Percentiles rank a stretch among this genome's conserved stretches.
These are phyloP conservation scores for Alnus rubra DNA, from an alignment of 306 rosid species.

Conservation along the genomic window DNA sequence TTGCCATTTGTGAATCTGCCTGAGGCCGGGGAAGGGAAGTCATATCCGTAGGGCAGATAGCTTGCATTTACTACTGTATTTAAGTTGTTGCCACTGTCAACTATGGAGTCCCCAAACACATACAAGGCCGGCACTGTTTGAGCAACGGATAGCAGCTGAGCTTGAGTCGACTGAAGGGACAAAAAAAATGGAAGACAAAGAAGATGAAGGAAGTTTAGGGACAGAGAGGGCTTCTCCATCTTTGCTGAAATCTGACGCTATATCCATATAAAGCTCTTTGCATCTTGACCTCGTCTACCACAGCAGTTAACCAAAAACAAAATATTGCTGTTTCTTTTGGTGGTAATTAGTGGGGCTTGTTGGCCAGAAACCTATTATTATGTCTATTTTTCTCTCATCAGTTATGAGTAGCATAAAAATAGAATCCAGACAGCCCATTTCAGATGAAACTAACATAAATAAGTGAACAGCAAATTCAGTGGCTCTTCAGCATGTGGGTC, in stretches of 20 bases:
- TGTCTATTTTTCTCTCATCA: too few species aligned
- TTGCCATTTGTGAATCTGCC: constrained; percentile 7
- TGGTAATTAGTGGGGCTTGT: not conserved
- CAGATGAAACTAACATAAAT: too few species aligned
- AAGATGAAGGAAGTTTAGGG: not conserved
- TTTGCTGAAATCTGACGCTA: not conserved
- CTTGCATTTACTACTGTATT: not conserved
- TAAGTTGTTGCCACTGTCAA: not conserved
- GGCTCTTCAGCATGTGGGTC: too few species aligned
- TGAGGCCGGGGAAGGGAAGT: not conserved
- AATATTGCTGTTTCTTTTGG: too few species aligned
- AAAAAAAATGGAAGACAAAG: not conserved
- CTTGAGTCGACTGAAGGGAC: not conserved
- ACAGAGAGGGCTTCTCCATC: not conserved
- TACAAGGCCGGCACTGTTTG: not conserved
- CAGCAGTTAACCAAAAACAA: too few species aligned
- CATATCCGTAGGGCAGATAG: not conserved
- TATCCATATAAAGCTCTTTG: not conserved
- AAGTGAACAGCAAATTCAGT: too few species aligned
- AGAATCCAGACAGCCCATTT: too few species aligned
- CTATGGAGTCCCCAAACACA: constrained; percentile 4
- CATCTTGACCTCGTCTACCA: not conserved
- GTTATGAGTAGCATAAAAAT: not conserved
- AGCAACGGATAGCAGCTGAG: not conserved
- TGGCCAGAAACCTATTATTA: not conserved